Percentiles rank a stretch among this genome's conserved stretches.
These are phyloP conservation scores for Dispira parvispora DNA, from an alignment of 192 early-diverging fungal genomes.

Conservation along the genomic window DNA sequence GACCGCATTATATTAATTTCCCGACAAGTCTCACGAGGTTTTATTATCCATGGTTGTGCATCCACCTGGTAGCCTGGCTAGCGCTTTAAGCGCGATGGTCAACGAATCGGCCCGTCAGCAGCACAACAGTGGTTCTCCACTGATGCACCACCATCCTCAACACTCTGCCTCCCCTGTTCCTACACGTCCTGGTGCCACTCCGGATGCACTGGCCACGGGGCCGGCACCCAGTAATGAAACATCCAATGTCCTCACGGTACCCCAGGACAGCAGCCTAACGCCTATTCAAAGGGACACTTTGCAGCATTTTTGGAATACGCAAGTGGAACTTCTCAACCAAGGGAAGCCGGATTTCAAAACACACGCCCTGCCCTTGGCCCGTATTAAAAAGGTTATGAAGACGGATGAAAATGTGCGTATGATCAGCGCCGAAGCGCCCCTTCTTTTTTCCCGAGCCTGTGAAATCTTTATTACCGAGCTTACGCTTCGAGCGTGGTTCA, in stretches of 20 bases:
- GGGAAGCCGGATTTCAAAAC: conserved; percentile 74
- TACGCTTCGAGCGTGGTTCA: conserved; percentile 63
- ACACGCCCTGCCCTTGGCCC: conserved; percentile 77
- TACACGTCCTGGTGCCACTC: no score
- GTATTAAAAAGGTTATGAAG: conserved; percentile 99
- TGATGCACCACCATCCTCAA: no score
- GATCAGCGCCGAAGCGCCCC: conserved; percentile 69
- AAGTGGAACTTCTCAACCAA: conserved; percentile 42
- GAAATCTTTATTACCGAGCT: conserved; percentile 95
- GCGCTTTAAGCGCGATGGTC: no score
- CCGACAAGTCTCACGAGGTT: no score
- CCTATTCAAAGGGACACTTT: conserved; percentile 6
- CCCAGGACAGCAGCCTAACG: not conserved
- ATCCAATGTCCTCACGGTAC: not conserved
- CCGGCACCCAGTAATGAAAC: no score
- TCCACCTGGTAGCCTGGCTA: no score
- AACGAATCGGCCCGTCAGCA: no score
- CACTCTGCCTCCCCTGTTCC: no score
- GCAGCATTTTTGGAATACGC: conserved; percentile 51
- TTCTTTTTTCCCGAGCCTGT: conserved; percentile 90
- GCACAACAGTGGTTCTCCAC: no score
- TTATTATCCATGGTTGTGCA: no score
- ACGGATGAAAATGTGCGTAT: conserved; percentile 89
- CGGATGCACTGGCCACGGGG: no score
- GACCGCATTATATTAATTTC: no score